A percentile compares a stretch with the other conserved stretches of the same genome.
Evolutionary conservation across 768 basidiomycete genomes (phyloP).

Genomic region (Boletales sp.): DNA sequence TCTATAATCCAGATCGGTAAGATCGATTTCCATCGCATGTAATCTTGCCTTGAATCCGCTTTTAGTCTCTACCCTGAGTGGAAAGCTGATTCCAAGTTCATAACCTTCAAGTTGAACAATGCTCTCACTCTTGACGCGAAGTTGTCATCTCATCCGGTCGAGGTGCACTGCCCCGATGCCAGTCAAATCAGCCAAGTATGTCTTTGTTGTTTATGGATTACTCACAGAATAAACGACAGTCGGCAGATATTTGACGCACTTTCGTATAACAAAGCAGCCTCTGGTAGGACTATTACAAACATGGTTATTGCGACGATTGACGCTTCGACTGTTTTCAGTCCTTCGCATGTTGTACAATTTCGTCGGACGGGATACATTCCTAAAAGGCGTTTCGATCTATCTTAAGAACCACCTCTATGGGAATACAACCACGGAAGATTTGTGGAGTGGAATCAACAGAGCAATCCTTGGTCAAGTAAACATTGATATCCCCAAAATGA

Average conservation of each 20-base stretch:
- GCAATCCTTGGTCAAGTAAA: constrained; percentile 42
- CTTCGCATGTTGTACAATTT: constrained; percentile 89
- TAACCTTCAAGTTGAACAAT: constrained; percentile 68
- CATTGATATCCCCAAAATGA: constrained; percentile 70
- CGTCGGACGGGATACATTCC: constrained; percentile 85
- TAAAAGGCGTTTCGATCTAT: constrained; percentile 87
- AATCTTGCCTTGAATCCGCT: constrained; percentile 2
- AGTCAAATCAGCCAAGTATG: constrained; percentile 74
- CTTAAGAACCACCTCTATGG: constrained; percentile 84
- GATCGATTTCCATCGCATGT: constrained; percentile 7
- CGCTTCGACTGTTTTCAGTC: constrained; percentile 41
- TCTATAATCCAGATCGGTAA: constrained; percentile 49
- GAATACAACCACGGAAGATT: constrained; percentile 80
- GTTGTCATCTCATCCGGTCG: constrained; percentile 87
- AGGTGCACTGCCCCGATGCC: constrained; percentile 85
- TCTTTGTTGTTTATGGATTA: background rate
- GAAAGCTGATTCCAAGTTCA: constrained; percentile 79
- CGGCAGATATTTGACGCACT: constrained; percentile 84
- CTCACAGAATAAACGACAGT: background rate
- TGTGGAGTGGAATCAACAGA: constrained; percentile 82
- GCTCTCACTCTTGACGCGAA: constrained; percentile 84
- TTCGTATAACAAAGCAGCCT: constrained; percentile 82
- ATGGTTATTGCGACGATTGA: background rate
- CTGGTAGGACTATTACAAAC: constrained; percentile 41
- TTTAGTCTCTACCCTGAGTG: constrained; percentile 77